Conservation (phyloP, 2,329 filamentous ascomycete species). For the Colletotrichum melonis region DNA sequence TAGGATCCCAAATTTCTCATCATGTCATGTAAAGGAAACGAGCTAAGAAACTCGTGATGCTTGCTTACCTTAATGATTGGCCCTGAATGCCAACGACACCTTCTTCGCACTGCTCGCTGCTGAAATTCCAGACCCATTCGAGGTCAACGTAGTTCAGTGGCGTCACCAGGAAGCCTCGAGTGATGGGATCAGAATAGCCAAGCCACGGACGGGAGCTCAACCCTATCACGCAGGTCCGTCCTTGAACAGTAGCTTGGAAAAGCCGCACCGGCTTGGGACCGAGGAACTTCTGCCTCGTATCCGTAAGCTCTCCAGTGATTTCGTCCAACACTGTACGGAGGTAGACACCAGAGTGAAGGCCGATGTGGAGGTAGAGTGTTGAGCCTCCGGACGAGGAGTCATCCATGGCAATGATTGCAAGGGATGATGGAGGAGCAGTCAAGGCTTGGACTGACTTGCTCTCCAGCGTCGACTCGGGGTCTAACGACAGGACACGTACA, state of each 20-base stretch:
- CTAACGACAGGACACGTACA: slow-evolving; percentile 89
- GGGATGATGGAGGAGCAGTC: slow-evolving; percentile 87
- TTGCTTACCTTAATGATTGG: slow-evolving; percentile 82
- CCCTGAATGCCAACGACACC: slow-evolving; percentile 95
- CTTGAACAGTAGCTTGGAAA: slow-evolving; percentile 90
- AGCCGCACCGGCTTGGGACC: slow-evolving; percentile 91
- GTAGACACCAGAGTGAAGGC: slow-evolving; percentile 94
- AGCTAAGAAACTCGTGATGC: slow-evolving; percentile 41
- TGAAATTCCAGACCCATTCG: slow-evolving; percentile 97
- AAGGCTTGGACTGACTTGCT: slow-evolving; percentile 95
- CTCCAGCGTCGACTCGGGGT: slow-evolving; percentile 90
- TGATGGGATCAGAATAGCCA: slow-evolving; percentile 89
- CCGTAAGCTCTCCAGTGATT: slow-evolving; percentile 92
- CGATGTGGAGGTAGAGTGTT: slow-evolving; percentile 95
- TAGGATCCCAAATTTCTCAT: slow-evolving; percentile 74
- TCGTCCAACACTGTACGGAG: slow-evolving; percentile 95
- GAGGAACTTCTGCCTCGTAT: slow-evolving; percentile 93
- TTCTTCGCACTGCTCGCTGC: slow-evolving; percentile 92
- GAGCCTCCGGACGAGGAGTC: slow-evolving; percentile 91
- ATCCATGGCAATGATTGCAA: slow-evolving; percentile 95
- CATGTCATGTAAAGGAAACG: slow-evolving; percentile 54
- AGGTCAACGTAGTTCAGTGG: slow-evolving; percentile 89
- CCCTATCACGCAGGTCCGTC: slow-evolving; percentile 86
- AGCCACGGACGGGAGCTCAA: slow-evolving; percentile 96
- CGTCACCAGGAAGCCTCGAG: slow-evolving; percentile 89